Conservation (phyloP, 306 rosid genomes). For the Gleditsia sinensis region DNA sequence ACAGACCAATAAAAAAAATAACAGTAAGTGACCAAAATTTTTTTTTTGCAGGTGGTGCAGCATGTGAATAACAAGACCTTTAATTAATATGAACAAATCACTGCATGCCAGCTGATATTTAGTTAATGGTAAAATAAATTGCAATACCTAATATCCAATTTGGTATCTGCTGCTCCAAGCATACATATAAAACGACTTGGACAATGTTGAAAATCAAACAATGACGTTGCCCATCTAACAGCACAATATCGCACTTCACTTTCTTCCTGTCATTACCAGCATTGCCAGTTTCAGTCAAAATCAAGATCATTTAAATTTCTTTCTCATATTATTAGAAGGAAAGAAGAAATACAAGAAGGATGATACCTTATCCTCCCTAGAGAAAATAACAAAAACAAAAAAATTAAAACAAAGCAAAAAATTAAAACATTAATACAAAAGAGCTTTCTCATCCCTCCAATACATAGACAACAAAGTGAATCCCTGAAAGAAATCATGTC, state of each 20-base stretch:
- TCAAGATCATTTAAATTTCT: neutral
- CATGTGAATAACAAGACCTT: neutral
- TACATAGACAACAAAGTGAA: conserved; percentile 15
- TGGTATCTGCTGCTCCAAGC: conserved; percentile 83
- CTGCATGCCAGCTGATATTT: conserved; percentile 8
- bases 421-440: neutral
- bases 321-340: conserved; percentile 9
- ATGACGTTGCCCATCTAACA: conserved; percentile 85
- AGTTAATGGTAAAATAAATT: conserved; percentile 23
- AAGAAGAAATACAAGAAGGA: conserved; percentile 12
- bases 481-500: conserved; percentile 11
- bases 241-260: conserved; percentile 89
- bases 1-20: neutral
- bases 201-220: conserved; percentile 84
- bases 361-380: neutral
- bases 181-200: conserved; percentile 91
- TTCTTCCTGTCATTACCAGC: conserved; percentile 70
- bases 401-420: conserved; percentile 14
- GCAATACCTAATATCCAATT: conserved; percentile 85
- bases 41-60: neutral
- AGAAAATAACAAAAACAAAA: neutral
- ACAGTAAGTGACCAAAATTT: neutral
- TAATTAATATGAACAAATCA: neutral
- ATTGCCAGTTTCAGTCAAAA: conserved; percentile 26
- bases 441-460: neutral